These are phyloP conservation scores for Psilocybe sp. DNA, from an alignment of 768 basidiomycete genomes.

Conservation along the genomic window DNA sequence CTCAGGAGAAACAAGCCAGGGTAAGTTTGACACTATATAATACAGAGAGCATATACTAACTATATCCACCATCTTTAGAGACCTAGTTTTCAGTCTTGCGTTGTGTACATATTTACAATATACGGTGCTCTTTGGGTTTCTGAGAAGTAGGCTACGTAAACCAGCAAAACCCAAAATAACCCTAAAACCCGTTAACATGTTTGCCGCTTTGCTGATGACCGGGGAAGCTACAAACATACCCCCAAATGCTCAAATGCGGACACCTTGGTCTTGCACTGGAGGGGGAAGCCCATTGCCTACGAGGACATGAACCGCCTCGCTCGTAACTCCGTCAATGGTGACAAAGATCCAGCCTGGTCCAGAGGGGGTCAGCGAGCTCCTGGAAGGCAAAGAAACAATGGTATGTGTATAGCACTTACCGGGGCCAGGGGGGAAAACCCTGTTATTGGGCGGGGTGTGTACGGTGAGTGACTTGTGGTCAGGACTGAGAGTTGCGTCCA, in stretches of 20 bases:
- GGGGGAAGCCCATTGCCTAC: constrained; percentile 38
- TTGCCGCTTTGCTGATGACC: too few species aligned
- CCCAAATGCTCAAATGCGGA: constrained; percentile 11
- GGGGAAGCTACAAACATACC: too few species aligned
- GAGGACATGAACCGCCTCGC: constrained; percentile 34
- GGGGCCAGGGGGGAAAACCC: constrained; percentile 39
- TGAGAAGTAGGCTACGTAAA: too few species aligned
- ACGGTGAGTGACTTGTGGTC: constrained; percentile 31
- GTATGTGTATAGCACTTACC: constrained; percentile 15
- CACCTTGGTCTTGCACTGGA: constrained; percentile 32
- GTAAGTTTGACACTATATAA: too few species aligned
- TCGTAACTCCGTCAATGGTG: constrained; percentile 32
- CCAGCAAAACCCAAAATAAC: too few species aligned
- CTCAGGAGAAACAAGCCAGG: too few species aligned
- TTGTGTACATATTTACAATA: too few species aligned
- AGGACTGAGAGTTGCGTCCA: constrained; percentile 29
- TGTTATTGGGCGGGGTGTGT: constrained; percentile 31
- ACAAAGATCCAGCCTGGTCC: constrained; percentile 26
- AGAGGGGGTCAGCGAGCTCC: background rate
- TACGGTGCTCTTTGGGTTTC: too few species aligned
- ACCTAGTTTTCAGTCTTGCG: too few species aligned
- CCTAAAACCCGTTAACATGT: too few species aligned
- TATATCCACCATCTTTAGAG: too few species aligned
- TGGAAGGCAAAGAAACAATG: background rate
- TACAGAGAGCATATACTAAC: too few species aligned